Percentiles rank a stretch among this genome's conserved stretches.
Conservation (phyloP, 202 grass and related monocot species). For the Setaria italica region DNA sequence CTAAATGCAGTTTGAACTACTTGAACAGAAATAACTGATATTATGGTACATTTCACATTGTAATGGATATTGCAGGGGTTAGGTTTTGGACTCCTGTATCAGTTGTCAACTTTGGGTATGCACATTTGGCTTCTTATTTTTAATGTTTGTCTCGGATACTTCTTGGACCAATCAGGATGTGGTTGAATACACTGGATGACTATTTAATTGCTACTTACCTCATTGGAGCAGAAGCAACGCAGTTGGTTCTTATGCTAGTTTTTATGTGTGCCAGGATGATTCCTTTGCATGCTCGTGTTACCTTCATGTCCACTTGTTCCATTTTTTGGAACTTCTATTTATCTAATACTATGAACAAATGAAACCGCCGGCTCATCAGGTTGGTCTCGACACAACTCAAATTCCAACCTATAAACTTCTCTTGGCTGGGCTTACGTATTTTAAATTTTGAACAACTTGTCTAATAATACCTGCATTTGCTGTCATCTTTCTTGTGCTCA, state of each 20-base stretch:
- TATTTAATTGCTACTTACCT: conserved; percentile 2
- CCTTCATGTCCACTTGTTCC: conserved; percentile 87
- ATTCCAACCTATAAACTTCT: conserved; percentile 2
- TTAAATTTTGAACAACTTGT: not conserved
- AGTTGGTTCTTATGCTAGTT: conserved; percentile 34
- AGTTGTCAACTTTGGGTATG: conserved; percentile 88
- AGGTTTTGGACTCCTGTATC: conserved; percentile 95
- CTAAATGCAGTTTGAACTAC: conserved; percentile 10
- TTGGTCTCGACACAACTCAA: conserved; percentile 24
- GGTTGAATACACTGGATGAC: too few species aligned
- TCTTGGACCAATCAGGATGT: not conserved
- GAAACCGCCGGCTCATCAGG: conserved; percentile 44
- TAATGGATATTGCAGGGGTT: conserved; percentile 68
- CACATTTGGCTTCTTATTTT: conserved; percentile 33
- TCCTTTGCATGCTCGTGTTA: conserved; percentile 82
- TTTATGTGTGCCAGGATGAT: conserved; percentile 62
- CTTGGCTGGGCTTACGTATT: not conserved
- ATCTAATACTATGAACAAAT: conserved; percentile 85
- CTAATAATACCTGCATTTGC: not conserved
- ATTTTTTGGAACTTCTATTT: conserved; percentile 92
- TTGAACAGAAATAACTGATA: conserved; percentile 30
- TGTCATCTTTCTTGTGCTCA: not conserved
- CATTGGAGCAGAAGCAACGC: conserved; percentile 15
- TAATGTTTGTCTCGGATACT: conserved; percentile 27
- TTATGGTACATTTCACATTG: conserved; percentile 3